Evolutionary conservation across 2,329 filamentous ascomycete species (phyloP), one percentile per base, ranked within the genome.

Genomic region (Aspergillus eucalypticola): DNA sequence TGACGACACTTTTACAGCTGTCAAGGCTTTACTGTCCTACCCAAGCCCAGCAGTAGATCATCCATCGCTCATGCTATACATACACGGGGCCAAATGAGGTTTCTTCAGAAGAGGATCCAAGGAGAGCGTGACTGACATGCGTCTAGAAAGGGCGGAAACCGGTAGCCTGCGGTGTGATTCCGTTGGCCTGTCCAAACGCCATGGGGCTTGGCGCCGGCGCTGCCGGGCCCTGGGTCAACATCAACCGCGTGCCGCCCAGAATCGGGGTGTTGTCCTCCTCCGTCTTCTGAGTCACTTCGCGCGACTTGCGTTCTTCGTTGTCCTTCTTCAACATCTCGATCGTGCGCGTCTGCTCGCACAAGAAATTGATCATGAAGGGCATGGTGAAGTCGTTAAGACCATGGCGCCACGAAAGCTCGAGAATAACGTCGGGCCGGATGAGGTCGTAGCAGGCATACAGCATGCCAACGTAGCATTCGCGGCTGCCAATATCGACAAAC

Each of bases 401-500:
- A 75, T 96, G 85, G 69, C 95, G 94, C 95, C 95, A 99, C 61
- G 95, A 98, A 60, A 99, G 86, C 81, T 99, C 95, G 77, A 99
- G 86, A 60, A 99, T 90, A 55, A 96, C 83, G 73, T 98, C 92
- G 3, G 96, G 90, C 17, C 92, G 91, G 69, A 99, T 93, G 63
- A 99, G 89, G 61, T 98, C 95, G 79, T 99, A 96, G 84, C 95
- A 99, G 55, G 96, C 90, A 75, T 99, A 99, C 52, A 99, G 86
- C 93, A 99, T 99, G 74, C 93, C 96, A n/a, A 97, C 95, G 75
- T 96, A 99, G 85, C 95, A 99, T 78, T 99, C 95, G 64, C 94
- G 92, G 83, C 94, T 96, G 70, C 96, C 95, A 79, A 99, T 97
- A 74, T 99, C 95, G 72, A 99, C 95, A 70, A 99, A 99, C 94